phyloP scores from a whole-genome alignment of 2,329 filamentous ascomycete genomes.

The Metarhizium sp. region DNA sequence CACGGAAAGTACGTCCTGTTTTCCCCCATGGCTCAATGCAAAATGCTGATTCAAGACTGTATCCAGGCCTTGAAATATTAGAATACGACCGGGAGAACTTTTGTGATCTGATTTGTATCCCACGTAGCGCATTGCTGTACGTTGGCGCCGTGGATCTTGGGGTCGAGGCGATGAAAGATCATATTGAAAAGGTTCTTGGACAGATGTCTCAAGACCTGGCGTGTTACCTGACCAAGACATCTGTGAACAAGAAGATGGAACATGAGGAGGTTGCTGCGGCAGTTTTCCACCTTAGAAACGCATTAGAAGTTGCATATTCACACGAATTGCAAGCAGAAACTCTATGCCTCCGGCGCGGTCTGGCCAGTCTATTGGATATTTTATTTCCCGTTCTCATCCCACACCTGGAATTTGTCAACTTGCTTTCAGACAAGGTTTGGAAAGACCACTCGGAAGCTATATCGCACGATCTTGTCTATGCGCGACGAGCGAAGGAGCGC shows the following conservation, averaged over 20 bases:
- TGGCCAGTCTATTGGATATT: slow-evolving; percentile 21
- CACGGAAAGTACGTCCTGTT: slow-evolving; percentile 17
- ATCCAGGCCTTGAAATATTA: slow-evolving; percentile 9
- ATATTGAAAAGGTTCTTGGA: slow-evolving; percentile 18
- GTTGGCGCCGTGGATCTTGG: slow-evolving; percentile 19
- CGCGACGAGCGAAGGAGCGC: not conserved
- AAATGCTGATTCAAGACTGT: not conserved
- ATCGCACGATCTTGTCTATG: slow-evolving; percentile 15
- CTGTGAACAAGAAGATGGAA: slow-evolving; percentile 10
- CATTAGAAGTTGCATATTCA: slow-evolving; percentile 19
- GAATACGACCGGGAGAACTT: slow-evolving; percentile 14
- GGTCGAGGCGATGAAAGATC: slow-evolving; percentile 16
- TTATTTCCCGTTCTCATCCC: slow-evolving; percentile 15
- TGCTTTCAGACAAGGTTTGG: slow-evolving; percentile 17
- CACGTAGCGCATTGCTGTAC: slow-evolving; percentile 24
- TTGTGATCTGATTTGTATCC: slow-evolving; percentile 19
- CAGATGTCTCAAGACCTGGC: slow-evolving; percentile 16
- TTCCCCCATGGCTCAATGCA: not conserved
- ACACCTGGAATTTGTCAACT: slow-evolving; percentile 13
- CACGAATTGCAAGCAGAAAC: slow-evolving; percentile 15
- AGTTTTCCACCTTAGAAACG: slow-evolving; percentile 17
- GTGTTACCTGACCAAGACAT: slow-evolving; percentile 9
- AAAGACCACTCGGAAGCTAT: slow-evolving; percentile 13
- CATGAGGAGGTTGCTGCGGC: slow-evolving; percentile 13
- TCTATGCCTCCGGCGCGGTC: slow-evolving; percentile 20